phyloP scores from a whole-genome alignment of 345 rosid genomes.

The Cardamine occulta region DNA sequence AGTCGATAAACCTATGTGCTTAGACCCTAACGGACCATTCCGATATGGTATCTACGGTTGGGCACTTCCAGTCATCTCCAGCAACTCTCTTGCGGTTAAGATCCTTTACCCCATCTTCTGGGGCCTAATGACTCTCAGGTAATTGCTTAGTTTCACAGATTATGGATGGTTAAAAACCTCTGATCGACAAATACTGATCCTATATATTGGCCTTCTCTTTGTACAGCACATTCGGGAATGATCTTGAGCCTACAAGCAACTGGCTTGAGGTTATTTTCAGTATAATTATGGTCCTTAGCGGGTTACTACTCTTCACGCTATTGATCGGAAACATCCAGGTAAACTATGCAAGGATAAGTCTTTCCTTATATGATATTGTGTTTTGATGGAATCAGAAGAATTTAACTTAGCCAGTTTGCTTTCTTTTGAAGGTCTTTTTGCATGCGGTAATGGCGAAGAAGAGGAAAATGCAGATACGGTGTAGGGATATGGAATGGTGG shows the following conservation, averaged over 20 bases:
- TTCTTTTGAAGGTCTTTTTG: constrained; percentile 60
- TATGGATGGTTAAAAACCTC: constrained; percentile 5
- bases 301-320: constrained; percentile 80
- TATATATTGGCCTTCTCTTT: constrained; percentile 1
- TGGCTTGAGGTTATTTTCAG: constrained; percentile 81
- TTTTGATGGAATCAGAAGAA: constrained; percentile 18
- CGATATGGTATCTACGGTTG: constrained; percentile 69
- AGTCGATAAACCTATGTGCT: constrained; percentile 59
- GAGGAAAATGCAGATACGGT: constrained; percentile 78
- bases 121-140: constrained; percentile 95
- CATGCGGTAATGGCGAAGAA: constrained; percentile 78
- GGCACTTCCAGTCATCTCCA: constrained; percentile 87
- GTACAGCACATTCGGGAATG: constrained; percentile 81
- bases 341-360: constrained; percentile 22
- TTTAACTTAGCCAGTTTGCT: not conserved
- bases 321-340: constrained; percentile 92
- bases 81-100: constrained; percentile 78
- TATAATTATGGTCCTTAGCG: constrained; percentile 73
- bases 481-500: constrained; percentile 93
- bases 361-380: constrained; percentile 15
- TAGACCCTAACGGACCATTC: constrained; percentile 68
- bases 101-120: constrained; percentile 89
- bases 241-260: constrained; percentile 80
- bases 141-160: not conserved
- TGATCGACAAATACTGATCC: not conserved